Evolutionary conservation across 176 grass and related monocot genomes (phyloP).

Genomic region (bread wheat (Triticum aestivum)): DNA sequence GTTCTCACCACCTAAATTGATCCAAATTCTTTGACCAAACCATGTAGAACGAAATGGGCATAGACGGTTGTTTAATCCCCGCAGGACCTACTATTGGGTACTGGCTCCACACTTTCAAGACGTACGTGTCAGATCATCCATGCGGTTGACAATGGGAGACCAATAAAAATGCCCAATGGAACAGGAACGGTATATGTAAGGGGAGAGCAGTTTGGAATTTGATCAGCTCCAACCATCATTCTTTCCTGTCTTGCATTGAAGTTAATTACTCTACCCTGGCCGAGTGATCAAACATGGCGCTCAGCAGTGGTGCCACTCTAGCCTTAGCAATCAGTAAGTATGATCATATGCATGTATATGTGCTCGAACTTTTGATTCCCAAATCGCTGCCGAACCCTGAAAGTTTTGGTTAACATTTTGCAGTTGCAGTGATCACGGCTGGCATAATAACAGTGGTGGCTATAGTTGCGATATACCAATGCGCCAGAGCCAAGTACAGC

Average conservation of each 20-base stretch:
- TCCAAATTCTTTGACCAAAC: not conserved
- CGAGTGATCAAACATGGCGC: not conserved
- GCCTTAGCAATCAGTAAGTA: conserved; percentile 33
- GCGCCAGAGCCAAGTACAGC: not conserved
- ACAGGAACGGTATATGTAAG: not conserved
- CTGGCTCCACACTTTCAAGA: not conserved
- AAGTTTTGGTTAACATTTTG: not conserved
- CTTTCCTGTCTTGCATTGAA: no score
- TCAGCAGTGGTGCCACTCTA: not conserved
- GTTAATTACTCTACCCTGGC: no score
- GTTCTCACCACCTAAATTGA: not conserved
- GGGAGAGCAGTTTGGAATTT: no score
- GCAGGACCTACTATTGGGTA: no score
- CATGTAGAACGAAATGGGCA: not conserved
- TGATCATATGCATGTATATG: no score
- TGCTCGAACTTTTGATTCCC: no score
- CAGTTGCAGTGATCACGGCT: conserved; percentile 21
- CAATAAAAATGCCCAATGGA: no score
- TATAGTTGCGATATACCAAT: conserved; percentile 19
- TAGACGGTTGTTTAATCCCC: not conserved
- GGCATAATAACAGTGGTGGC: not conserved
- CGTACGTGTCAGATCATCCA: not conserved
- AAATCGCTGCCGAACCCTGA: no score
- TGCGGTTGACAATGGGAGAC: no score
- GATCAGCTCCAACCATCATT: not conserved